Base-by-base conservation (phyloP, 352 stramenopile genomes). In the Phytophthora niederhauseri region DNA sequence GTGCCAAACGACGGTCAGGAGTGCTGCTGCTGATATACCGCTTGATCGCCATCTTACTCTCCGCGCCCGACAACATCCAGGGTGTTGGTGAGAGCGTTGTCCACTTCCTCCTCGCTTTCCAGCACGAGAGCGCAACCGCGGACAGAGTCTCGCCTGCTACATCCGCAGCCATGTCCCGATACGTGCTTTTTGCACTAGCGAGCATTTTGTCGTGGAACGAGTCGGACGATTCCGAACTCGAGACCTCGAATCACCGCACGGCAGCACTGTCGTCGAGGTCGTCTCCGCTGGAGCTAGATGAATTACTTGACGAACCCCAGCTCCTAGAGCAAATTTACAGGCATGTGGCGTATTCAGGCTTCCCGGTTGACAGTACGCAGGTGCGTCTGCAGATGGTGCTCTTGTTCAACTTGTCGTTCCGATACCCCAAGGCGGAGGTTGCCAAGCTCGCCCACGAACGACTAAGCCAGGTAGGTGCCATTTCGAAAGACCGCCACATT, bases 401-500 rank as follows among this genome's bases (percentile, higher is more conserved):
- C 12, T 60, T 93, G 9, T 91, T 91, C 77, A 93, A 93, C 61
- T 70, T 93, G 38, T 89, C 81, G 17, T 91, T 93, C 48, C 73
- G 78, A 6, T 92, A 87, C 73, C 81, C 70, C 57, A 86, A 88
- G 26, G 36, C 73, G 0, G 80, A 91, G 20, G 74, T 92, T 19
- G 78, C 83, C 22, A 67, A 28, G 17, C 59, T 84, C 0, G 74
- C 72, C 0, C 61, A 76, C 2, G 56, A 70, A 17, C 80, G 81
- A 46, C 36, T 93, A 11, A 70, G 74, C 6, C 38, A 77, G 3
- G 71, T 92, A 4, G 78, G 64, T 2, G 65, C 71, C 15, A 55
- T 20, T 11, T 75, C 48, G 3, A 66, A 53, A 56, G 52, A 63
- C 15, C 48, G 57, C 1, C 58, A 45, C 12, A 76, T 82, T 14